These are phyloP conservation scores for Lichtheimia ramosa DNA, from an alignment of 371 early-diverging fungal genomes.

Conservation along the genomic window DNA sequence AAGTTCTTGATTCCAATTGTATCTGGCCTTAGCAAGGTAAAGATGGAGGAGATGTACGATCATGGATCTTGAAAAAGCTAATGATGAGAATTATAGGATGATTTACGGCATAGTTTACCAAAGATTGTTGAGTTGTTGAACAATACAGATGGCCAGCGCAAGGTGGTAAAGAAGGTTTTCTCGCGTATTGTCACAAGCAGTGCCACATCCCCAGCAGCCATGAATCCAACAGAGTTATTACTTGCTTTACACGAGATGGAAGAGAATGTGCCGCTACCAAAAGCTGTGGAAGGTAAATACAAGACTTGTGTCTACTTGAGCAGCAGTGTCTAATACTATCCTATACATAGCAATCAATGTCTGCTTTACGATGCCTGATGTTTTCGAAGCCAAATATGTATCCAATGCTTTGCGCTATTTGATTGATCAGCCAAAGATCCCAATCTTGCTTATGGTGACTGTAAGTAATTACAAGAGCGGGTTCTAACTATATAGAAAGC, in stretches of 20 bases:
- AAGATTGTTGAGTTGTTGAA: constrained; percentile 67
- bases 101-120: constrained; percentile 56
- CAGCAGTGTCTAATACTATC: background rate
- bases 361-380: constrained; percentile 65
- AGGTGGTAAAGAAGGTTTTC: constrained; percentile 63
- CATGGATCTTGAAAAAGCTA: background rate
- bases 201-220: constrained; percentile 25
- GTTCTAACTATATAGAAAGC: background rate
- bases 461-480: constrained; percentile 23
- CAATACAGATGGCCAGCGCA: constrained; percentile 57
- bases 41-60: background rate
- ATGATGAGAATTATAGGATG: constrained; percentile 34
- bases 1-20: constrained; percentile 71
- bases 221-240: constrained; percentile 22
- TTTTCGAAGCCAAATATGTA: constrained; percentile 68
- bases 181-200: constrained; percentile 44
- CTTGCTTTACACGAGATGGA: constrained; percentile 37
- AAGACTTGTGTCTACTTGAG: background rate
- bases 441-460: constrained; percentile 75
- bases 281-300: constrained; percentile 53
- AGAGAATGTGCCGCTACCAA: constrained; percentile 27
- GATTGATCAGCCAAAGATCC: constrained; percentile 63
- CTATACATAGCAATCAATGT: constrained; percentile 65
- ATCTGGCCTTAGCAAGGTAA: constrained; percentile 63
- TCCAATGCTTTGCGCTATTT: constrained; percentile 65